These are phyloP conservation scores for Phycomyces blakesleeanus DNA, from an alignment of 192 early-diverging fungal species.

Conservation along the genomic window DNA sequence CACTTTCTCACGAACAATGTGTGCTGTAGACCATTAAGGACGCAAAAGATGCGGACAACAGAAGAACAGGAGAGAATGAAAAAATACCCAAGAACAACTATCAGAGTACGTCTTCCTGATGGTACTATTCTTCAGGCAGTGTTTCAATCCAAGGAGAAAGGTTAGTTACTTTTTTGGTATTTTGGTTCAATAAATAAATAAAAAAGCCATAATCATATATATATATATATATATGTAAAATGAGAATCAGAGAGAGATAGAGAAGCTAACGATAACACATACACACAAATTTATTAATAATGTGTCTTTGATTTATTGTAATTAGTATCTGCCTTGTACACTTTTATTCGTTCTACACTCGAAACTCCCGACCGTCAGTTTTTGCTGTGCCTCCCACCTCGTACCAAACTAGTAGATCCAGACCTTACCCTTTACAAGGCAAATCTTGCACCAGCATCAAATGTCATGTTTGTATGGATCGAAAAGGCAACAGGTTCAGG, in stretches of 20 bases:
- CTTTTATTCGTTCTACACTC: conserved; percentile 31
- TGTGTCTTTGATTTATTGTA: too few relatives aligned
- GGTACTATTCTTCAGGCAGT: conserved; percentile 66
- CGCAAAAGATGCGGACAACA: conserved; percentile 68
- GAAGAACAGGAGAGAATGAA: conserved; percentile 56
- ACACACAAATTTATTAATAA: too few relatives aligned
- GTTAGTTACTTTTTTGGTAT: too few relatives aligned
- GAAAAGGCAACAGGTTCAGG: conserved; percentile 16
- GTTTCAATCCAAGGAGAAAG: conserved; percentile 64
- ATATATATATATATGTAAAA: too few relatives aligned
- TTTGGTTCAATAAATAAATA: too few relatives aligned
- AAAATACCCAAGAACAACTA: conserved; percentile 73
- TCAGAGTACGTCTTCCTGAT: conserved; percentile 87
- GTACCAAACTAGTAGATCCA: conserved; percentile 45
- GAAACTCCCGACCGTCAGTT: conserved; percentile 37
- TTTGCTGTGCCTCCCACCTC: conserved; percentile 43
- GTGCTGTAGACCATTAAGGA: conserved; percentile 63
- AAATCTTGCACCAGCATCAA: conserved; percentile 50
- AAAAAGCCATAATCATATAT: too few relatives aligned
- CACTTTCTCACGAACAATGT: too few relatives aligned
- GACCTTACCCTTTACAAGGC: conserved; percentile 45
- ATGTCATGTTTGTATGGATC: conserved; percentile 49
- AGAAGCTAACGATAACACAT: too few relatives aligned
- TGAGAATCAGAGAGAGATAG: not conserved
- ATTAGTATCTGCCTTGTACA: conserved; percentile 35